Evolutionary conservation across 108 stramenopile genomes (phyloP), one percentile per base, ranked within the genome.

Genomic region (Heterococcus sp.): DNA sequence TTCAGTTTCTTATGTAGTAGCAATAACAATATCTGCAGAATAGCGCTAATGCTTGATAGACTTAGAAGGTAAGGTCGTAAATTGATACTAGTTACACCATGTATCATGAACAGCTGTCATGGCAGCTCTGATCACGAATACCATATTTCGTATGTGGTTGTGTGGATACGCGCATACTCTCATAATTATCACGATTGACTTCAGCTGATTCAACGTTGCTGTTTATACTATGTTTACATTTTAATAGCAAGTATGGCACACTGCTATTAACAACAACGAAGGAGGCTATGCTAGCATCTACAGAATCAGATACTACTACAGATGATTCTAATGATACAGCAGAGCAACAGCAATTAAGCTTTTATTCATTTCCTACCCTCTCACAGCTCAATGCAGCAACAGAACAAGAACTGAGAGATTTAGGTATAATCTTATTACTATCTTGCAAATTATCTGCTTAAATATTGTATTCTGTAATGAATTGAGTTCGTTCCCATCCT

Each of bases 1-100:
- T 84, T 97, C 66, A 95, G 93, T 68, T 99, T 98, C 83, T 93
- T 99, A 35, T 98, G 97, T 76, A 93, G 92, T 27, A 92, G 91
- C 80, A 99, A 99, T 90, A 99, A 99, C 90, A 98, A 98, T 86
- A 98, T 99, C 74, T 90, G 95, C 4, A 82, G 99, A 21, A 99
- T 99, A 73, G 89, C 90, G 2, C 89, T 92, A 32, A 96, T 98
- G 92, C 85, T 98, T 40, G 79, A 88, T 31, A 66, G 89, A 8
- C 88, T 98, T 66, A 86, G 97, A 69, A 74, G 46, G 46, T 58
- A 21, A 58, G 46, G 46, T 8, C 46, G 46, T 8, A 8, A 8
- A 21, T 58, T 21, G 8, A 21, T 14, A 58, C 14, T 58, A 58
- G 46, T 8, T 21, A 58, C 46, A 58, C 46, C 46, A 58, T 14